A percentile compares a stretch with the other conserved stretches of the same genome.
Conservation (phyloP, 805 yeast genomes). For the Teunomyces atbi region DNA sequence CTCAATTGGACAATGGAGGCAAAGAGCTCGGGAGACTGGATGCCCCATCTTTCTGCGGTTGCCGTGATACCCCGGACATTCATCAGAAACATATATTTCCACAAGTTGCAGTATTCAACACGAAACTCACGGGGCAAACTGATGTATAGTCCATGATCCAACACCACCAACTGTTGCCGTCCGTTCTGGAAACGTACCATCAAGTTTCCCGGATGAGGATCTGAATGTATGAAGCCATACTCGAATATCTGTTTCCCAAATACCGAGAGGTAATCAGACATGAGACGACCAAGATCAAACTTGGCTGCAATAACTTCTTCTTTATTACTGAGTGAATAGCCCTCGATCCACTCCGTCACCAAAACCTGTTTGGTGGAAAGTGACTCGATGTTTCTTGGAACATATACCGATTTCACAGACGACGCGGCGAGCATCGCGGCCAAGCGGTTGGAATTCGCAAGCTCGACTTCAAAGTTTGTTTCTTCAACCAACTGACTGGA, state of each 20-base stretch:
- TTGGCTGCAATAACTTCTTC: constrained; percentile 39
- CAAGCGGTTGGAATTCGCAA: constrained; percentile 48
- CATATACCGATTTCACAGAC: constrained; percentile 47
- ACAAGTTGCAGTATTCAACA: constrained; percentile 55
- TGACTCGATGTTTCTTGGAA: constrained; percentile 44
- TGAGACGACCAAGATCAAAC: constrained; percentile 39
- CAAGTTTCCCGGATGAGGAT: constrained; percentile 81
- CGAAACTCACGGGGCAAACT: constrained; percentile 50
- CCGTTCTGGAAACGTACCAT: constrained; percentile 35
- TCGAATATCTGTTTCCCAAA: constrained; percentile 59
- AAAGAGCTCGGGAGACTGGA: constrained; percentile 61
- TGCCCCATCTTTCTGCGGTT: constrained; percentile 65
- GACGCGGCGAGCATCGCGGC: constrained; percentile 41
- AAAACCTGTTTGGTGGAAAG: constrained; percentile 42
- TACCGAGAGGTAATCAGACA: constrained; percentile 50
- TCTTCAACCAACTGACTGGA: constrained; percentile 58
- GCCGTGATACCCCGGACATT: constrained; percentile 46
- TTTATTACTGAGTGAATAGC: constrained; percentile 53
- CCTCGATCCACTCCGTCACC: constrained; percentile 76
- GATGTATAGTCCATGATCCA: constrained; percentile 76
- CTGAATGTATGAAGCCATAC: constrained; percentile 71
- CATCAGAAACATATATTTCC: constrained; percentile 60
- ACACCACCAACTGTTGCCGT: constrained; percentile 57
- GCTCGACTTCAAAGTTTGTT: constrained; percentile 59
- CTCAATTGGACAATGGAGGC: constrained; percentile 54